A percentile compares a stretch with the other conserved stretches of the same genome.
These are phyloP conservation scores for Alternaria sp. DNA, from an alignment of 2,329 filamentous ascomycete genomes.

Conservation along the genomic window DNA sequence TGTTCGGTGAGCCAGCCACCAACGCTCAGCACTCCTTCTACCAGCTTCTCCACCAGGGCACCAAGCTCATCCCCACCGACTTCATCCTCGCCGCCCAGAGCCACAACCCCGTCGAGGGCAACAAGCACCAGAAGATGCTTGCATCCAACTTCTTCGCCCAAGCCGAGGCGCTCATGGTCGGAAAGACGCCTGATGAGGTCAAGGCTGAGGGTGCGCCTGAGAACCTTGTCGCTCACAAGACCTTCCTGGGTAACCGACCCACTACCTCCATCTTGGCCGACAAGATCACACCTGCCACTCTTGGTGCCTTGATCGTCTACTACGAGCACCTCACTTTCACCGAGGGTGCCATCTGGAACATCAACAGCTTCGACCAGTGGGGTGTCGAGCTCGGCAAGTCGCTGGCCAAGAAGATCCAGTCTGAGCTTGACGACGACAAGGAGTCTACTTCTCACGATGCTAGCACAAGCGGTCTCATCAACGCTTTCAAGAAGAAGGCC, in stretches of 20 bases:
- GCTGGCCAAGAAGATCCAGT: constrained; percentile 74
- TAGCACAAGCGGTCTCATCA: constrained; percentile 88
- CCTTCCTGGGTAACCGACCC: constrained; percentile 96
- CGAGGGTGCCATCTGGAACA: constrained; percentile 98
- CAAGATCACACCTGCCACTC: constrained; percentile 90
- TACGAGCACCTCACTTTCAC: constrained; percentile 99
- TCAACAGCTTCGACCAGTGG: constrained; percentile 99
- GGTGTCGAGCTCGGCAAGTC: constrained; percentile 98
- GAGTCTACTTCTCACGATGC: constrained; percentile 79
- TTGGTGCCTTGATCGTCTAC: constrained; percentile 96
- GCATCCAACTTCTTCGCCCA: constrained; percentile 92
- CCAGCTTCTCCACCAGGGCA: constrained; percentile 98
- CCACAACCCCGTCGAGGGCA: constrained; percentile 92
- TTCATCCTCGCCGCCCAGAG: constrained; percentile 97
- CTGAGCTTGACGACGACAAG: constrained; percentile 82
- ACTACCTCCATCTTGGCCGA: constrained; percentile 94
- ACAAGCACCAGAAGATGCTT: constrained; percentile 96
- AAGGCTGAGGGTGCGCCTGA: constrained; percentile 77
- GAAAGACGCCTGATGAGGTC: constrained; percentile 83
- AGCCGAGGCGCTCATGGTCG: constrained; percentile 88
- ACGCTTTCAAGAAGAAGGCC: constrained; percentile 85
- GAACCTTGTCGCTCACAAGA: constrained; percentile 93
- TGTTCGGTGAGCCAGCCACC: constrained; percentile 98
- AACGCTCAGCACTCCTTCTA: constrained; percentile 99
- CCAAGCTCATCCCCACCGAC: constrained; percentile 97